Evolutionary conservation across 2,329 filamentous ascomycete species (phyloP).

Genomic region (Fusarium sp.): DNA sequence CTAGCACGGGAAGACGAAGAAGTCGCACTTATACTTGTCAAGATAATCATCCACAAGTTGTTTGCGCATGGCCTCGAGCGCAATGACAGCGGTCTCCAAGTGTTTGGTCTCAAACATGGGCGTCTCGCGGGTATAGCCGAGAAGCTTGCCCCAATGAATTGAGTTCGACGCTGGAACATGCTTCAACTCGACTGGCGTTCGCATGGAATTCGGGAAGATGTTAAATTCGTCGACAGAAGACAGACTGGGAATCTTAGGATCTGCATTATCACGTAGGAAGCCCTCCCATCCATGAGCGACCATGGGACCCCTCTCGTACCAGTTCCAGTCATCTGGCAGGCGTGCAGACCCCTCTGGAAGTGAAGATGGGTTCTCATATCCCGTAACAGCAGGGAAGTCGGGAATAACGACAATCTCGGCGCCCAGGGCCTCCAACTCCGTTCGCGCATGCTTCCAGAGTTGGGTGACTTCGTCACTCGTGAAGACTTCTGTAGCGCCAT

Average conservation of each 20-base stretch:
- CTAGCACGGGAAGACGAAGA: slow-evolving; percentile 61
- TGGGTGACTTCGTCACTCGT: background rate
- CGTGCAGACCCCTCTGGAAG: slow-evolving; percentile 47
- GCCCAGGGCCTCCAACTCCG: background rate
- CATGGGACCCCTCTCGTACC: slow-evolving; percentile 39
- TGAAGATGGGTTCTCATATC: slow-evolving; percentile 58
- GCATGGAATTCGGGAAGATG: slow-evolving; percentile 47
- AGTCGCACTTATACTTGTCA: slow-evolving; percentile 53
- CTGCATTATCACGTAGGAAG: slow-evolving; percentile 9
- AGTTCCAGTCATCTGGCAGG: slow-evolving; percentile 58
- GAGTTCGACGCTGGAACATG: slow-evolving; percentile 3
- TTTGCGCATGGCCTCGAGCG: slow-evolving; percentile 59
- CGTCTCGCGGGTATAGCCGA: background rate
- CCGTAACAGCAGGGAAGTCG: slow-evolving; percentile 59
- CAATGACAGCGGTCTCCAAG: slow-evolving; percentile 55
- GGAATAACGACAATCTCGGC: slow-evolving; percentile 16
- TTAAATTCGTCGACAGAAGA: slow-evolving; percentile 52
- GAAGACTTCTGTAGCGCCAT: slow-evolving; percentile 36
- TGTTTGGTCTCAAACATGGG: slow-evolving; percentile 56
- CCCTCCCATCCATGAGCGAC: slow-evolving; percentile 35
- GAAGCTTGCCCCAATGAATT: slow-evolving; percentile 17
- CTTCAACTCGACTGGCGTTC: slow-evolving; percentile 12
- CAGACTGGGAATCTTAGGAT: slow-evolving; percentile 42
- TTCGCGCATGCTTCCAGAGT: background rate
- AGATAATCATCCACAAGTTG: slow-evolving; percentile 64